phyloP scores from a whole-genome alignment of 352 stramenopile species.

The Pythium dissotocum region DNA sequence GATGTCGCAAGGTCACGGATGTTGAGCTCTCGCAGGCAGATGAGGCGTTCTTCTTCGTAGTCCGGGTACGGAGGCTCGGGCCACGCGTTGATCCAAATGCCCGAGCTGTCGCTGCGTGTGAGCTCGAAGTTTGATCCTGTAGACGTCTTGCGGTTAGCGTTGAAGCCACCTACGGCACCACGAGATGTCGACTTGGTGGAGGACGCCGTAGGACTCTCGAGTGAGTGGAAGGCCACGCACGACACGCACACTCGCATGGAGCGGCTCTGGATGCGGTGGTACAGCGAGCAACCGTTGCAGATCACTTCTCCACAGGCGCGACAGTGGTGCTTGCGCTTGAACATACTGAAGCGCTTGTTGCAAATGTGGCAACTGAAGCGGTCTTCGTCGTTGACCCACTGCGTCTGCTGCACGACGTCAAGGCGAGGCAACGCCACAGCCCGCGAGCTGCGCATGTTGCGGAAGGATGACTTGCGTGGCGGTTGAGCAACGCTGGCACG shows the following conservation, averaged over 20 bases:
- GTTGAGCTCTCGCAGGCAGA: constrained; percentile 74
- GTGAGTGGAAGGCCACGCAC: constrained; percentile 79
- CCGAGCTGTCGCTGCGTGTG: constrained; percentile 53
- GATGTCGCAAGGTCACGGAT: constrained; percentile 70
- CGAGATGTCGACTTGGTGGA: constrained; percentile 45
- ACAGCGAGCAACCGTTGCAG: constrained; percentile 81
- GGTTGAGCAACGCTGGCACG: constrained; percentile 30
- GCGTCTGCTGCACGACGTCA: constrained; percentile 76
- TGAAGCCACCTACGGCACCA: constrained; percentile 26
- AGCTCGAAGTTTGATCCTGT: constrained; percentile 49
- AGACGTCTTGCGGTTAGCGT: constrained; percentile 57
- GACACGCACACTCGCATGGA: constrained; percentile 87
- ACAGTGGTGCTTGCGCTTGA: constrained; percentile 89
- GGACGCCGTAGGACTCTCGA: constrained; percentile 69
- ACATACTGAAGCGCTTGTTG: constrained; percentile 89
- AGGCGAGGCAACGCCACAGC: constrained; percentile 70
- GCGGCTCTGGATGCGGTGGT: constrained; percentile 81
- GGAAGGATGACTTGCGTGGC: constrained; percentile 75
- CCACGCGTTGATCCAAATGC: constrained; percentile 81
- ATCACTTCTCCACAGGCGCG: constrained; percentile 85
- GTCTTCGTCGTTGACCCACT: constrained; percentile 87
- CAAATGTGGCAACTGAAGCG: constrained; percentile 87
- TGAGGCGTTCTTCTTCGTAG: constrained; percentile 77
- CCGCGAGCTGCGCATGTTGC: constrained; percentile 72
- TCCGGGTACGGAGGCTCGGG: constrained; percentile 78